Evolutionary conservation across 164 flowering plant species (phyloP).

Genomic region (Warburgia ugandensis): DNA sequence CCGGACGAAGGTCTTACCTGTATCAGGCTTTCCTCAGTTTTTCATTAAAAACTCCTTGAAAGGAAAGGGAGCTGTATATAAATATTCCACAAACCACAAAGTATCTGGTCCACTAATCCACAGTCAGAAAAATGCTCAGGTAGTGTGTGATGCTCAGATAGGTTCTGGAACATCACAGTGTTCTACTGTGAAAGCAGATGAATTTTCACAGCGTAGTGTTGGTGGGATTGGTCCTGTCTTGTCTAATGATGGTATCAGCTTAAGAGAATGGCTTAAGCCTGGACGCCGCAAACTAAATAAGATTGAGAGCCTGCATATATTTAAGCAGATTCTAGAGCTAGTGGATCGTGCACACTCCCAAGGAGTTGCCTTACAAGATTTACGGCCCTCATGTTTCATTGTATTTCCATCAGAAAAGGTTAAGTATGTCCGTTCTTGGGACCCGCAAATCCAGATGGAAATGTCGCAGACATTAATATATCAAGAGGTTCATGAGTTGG

Average conservation of each 20-base stretch:
- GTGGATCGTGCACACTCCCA: slow-evolving; percentile 59
- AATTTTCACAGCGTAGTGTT: slow-evolving; percentile 15
- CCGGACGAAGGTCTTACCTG: slow-evolving; percentile 58
- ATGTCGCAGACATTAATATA: slow-evolving; percentile 12
- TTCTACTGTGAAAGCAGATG: slow-evolving; percentile 16
- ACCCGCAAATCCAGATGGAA: slow-evolving; percentile 17
- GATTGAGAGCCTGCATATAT: slow-evolving; percentile 47
- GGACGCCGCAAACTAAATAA: slow-evolving; percentile 35
- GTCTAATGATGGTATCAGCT: slow-evolving; percentile 34
- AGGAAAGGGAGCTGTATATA: slow-evolving; percentile 58
- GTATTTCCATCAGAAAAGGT: slow-evolving; percentile 49
- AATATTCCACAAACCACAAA: slow-evolving; percentile 25
- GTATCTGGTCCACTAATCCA: slow-evolving; percentile 17
- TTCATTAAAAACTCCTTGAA: slow-evolving; percentile 60
- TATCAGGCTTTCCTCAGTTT: slow-evolving; percentile 72
- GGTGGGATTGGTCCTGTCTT: slow-evolving; percentile 13
- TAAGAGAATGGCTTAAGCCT: slow-evolving; percentile 66
- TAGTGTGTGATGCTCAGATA: slow-evolving; percentile 12
- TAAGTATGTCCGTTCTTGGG: slow-evolving; percentile 42
- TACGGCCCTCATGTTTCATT: slow-evolving; percentile 68
- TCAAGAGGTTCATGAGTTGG: slow-evolving; percentile 18
- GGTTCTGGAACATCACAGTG: slow-evolving; percentile 25
- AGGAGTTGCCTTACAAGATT: slow-evolving; percentile 47
- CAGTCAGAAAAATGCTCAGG: slow-evolving; percentile 21
- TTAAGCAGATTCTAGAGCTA: slow-evolving; percentile 59